Evolutionary conservation across 345 rosid genomes (phyloP), one percentile per base, ranked within the genome.

Genomic region (Lepidium aucheri): DNA sequence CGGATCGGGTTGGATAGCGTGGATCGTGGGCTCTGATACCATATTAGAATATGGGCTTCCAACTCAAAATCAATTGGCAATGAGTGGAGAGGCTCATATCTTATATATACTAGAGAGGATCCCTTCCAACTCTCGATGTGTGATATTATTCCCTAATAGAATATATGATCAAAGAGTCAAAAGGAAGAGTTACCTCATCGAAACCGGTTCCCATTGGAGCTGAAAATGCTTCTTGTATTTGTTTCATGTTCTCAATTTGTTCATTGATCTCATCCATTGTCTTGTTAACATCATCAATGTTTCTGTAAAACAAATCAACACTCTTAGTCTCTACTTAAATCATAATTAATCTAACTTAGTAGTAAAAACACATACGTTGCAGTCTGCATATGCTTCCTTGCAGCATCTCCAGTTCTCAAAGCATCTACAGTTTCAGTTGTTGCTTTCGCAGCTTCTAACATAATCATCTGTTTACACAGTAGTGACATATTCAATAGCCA

Each of bases 321-420:
- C 20, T 22, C 13, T 49, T 40, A 65, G 42, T 43, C 2, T 7
- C 43, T 39, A 44, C 44, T 54, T n/a, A 17, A 63, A 8, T 13
- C 24, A 54, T 17, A 13, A n/a, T n/a, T n/a, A n/a, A 20, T 5
- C 10, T 20, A 12, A 22, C 36, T 9, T 12, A 3, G 4, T 9
- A 30, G 6, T 53, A 18, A 3, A 7, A 62, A 30, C 18, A 84
- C 88, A 53, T 80, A 93, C 94, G 91, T 88, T 61, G 91, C 94
- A 72, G 85, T 85, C 85, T 93, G 96, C 99, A 88, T 90, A 57
- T 92, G 88, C 80, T 90, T 84, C 92, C 82, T 86, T 28, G 95
- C 76, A 43, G 95, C 16, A 44, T 96, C 99, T 39, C 95, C 87
- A 32, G 88, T 82, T 73, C 96, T 88, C 76, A 90, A 78, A 60